Evolutionary conservation across 1,284 basidiomycete genomes (phyloP), one percentile per base, ranked within the genome.

Genomic region (Trichosporon coremiiforme): DNA sequence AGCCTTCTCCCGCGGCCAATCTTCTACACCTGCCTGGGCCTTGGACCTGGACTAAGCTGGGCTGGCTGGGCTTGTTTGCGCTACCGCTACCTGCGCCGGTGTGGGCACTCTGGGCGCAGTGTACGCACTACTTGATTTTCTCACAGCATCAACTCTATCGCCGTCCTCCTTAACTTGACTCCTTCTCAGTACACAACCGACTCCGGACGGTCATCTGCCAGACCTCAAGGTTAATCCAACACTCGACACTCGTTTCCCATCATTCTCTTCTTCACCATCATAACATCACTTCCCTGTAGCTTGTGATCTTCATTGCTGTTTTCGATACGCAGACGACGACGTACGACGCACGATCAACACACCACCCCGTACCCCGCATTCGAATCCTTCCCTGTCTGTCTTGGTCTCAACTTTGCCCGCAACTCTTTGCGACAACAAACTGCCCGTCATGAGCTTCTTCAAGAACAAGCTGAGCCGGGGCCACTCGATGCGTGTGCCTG

Each of bases 401-500:
- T 45, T 5, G 2, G 41, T 45, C 41, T 45, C 41, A 17, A 17
- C 36, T n/a, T n/a, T 17, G 41, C 41, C 41, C 17, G 41, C 41
- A 45, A 45, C 41, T 4, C 45, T 22, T 20, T 53, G 20, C 47
- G 10, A 53, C 47, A 53, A 20, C 47, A 45, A n/a, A n/a, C 41
- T 15, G 10, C 10, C 41, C 2, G 20, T 31, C 15, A 60, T 60
- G 57, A 60, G 57, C 57, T 60, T 60, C 31, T n/a, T 60, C 57
- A 60, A 60, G 31, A 60, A 60, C 57, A 60, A 60, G 57, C 57
- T 60, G 57, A 33, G 57, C 29, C 57, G 57, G 7, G 57, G 57
- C 12, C 29, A 60, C 57, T 60, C 57, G 12, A 31, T 33, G 57
- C 57, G 57, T 12, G 31, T 60, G 29, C 57, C 57, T 1, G 29